A percentile compares a stretch with the other conserved stretches of the same genome.
Conservation (phyloP, 2,329 filamentous ascomycete species). For the Cladophialophora exuberans region DNA sequence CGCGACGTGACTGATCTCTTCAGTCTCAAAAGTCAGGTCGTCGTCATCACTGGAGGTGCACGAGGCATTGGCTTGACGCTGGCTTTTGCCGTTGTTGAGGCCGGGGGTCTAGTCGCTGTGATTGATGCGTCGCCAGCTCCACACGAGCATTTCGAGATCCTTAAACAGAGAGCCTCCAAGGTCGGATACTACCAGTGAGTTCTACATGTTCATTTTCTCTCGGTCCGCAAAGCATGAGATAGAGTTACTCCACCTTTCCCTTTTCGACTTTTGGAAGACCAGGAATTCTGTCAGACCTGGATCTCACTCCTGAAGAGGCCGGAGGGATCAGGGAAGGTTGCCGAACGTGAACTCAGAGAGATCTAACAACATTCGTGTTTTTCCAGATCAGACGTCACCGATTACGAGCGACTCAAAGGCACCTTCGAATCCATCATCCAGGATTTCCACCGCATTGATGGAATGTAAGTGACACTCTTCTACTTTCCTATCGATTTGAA, state of each 20-base stretch:
- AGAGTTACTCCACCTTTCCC: not conserved
- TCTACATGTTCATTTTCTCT: not conserved
- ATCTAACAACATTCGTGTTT: not conserved
- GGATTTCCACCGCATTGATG: conserved; percentile 49
- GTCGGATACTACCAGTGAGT: conserved; percentile 39
- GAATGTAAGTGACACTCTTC: conserved; percentile 10
- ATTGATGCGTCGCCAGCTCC: conserved; percentile 39
- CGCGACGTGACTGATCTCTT: conserved; percentile 34
- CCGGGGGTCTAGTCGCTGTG: conserved; percentile 43
- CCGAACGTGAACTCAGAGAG: too few relatives aligned
- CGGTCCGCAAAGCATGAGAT: not conserved
- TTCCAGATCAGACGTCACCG: conserved; percentile 35
- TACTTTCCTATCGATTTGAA: not conserved
- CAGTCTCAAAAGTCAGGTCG: conserved; percentile 37
- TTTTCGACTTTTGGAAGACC: not conserved
- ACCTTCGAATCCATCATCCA: conserved; percentile 40
- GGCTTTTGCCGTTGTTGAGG: conserved; percentile 43
- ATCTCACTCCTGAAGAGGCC: not conserved
- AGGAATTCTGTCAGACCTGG: not conserved
- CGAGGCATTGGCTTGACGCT: conserved; percentile 45
- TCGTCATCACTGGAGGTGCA: conserved; percentile 37
- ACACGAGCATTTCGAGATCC: conserved; percentile 31
- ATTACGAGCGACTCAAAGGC: conserved; percentile 38
- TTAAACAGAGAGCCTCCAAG: conserved; percentile 36
- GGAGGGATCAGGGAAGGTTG: too few relatives aligned